phyloP scores from a whole-genome alignment of 495 filamentous ascomycete species.

The Talaromyces borbonicus region DNA sequence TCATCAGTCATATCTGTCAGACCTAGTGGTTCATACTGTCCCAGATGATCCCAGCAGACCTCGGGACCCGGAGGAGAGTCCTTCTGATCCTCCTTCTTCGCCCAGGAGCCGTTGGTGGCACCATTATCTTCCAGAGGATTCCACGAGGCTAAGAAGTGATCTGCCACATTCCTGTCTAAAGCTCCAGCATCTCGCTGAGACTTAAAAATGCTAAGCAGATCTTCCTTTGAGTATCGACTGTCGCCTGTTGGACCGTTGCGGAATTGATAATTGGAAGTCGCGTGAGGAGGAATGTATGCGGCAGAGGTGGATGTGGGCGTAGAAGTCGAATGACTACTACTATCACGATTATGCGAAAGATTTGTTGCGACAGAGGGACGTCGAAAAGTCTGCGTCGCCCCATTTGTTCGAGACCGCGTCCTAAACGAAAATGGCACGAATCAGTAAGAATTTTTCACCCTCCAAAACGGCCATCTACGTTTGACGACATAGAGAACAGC shows the following conservation, averaged over 20 bases:
- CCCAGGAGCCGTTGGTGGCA: conserved; percentile 57
- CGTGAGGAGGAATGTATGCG: conserved; percentile 53
- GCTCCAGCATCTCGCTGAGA: conserved; percentile 45
- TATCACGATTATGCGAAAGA: conserved; percentile 40
- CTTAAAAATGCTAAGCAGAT: conserved; percentile 69
- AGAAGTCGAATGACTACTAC: conserved; percentile 33
- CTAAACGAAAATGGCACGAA: conserved; percentile 20
- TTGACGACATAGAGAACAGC: too few relatives aligned
- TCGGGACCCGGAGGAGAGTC: conserved; percentile 58
- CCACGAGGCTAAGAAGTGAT: conserved; percentile 68
- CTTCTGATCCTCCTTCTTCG: conserved; percentile 59
- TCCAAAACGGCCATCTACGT: too few relatives aligned
- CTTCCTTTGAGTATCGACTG: conserved; percentile 69
- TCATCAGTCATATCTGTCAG: conserved; percentile 69
- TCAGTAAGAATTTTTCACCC: background rate
- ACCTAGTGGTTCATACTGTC: conserved; percentile 60
- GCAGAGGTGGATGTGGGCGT: conserved; percentile 40
- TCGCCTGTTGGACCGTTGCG: conserved; percentile 49
- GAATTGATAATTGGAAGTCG: conserved; percentile 39
- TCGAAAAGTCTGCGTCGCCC: conserved; percentile 77
- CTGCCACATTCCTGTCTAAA: conserved; percentile 52
- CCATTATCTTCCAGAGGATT: conserved; percentile 60
- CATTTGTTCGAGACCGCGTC: conserved; percentile 62
- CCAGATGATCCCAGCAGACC: conserved; percentile 81
- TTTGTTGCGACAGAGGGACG: conserved; percentile 65